These are phyloP conservation scores for Rhexocercosporidium sp. DNA, from an alignment of 2,329 filamentous ascomycete species.

Conservation along the genomic window DNA sequence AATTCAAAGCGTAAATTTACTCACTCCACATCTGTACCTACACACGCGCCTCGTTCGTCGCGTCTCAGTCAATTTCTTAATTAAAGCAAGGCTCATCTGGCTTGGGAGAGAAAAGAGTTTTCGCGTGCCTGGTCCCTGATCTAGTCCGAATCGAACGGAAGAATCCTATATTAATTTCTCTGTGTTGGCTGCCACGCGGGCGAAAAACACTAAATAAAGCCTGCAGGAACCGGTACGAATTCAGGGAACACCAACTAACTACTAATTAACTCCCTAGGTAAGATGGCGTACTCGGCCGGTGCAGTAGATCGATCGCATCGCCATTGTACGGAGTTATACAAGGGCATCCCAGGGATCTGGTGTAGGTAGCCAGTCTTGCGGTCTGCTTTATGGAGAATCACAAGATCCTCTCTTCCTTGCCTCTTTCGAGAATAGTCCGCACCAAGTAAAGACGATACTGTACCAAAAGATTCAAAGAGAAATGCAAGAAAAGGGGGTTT, in stretches of 20 bases:
- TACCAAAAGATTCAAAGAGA: no score
- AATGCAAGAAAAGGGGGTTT: not conserved
- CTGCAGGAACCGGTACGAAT: not conserved
- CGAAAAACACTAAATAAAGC: not conserved
- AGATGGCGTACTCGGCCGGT: conserved; percentile 3
- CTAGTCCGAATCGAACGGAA: not conserved
- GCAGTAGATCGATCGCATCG: not conserved
- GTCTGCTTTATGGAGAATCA: not conserved
- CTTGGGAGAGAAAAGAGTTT: not conserved
- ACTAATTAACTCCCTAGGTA: no score
- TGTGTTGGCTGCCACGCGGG: conserved; percentile 2
- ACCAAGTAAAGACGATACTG: not conserved
- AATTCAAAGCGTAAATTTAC: not conserved
- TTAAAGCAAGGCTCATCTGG: conserved; percentile 3
- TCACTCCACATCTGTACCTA: no score
- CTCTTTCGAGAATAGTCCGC: not conserved
- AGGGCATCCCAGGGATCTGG: conserved; percentile 2
- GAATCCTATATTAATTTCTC: not conserved
- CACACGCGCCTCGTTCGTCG: not conserved
- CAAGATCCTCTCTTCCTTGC: not conserved
- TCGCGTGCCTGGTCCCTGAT: conserved; percentile 7
- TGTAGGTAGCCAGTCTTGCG: not conserved
- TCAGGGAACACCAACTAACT: not conserved
- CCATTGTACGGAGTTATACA: not conserved
- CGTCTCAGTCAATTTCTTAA: conserved; percentile 2